These are phyloP conservation scores for Kodamaea jinghongensis DNA, from an alignment of 805 yeast genomes.

Conservation along the genomic window DNA sequence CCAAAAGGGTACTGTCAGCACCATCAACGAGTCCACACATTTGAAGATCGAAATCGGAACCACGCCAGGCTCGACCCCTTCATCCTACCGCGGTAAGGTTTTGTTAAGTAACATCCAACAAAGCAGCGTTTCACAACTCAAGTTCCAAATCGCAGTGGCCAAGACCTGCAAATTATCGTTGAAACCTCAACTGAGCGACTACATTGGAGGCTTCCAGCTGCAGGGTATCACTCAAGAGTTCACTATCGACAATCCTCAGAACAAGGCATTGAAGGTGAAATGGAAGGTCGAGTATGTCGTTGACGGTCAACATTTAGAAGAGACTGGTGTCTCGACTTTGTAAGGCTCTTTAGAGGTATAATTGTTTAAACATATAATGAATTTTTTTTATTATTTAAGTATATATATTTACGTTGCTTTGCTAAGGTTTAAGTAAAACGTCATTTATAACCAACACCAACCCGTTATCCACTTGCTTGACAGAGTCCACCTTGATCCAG, in stretches of 20 bases:
- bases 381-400: not conserved
- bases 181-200: constrained; percentile 59
- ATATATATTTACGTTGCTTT: no score
- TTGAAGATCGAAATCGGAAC: constrained; percentile 50
- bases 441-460: constrained; percentile 37
- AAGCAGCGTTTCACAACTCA: constrained; percentile 47
- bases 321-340: constrained; percentile 51
- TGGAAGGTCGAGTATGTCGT: constrained; percentile 65
- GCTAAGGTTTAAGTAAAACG: constrained; percentile 26
- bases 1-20: constrained; percentile 12
- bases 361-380: no score
- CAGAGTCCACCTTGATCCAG: constrained; percentile 23
- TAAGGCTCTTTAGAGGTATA: not conserved
- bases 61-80: constrained; percentile 31
- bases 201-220: constrained; percentile 45
- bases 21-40: constrained; percentile 43
- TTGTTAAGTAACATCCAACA: constrained; percentile 50
- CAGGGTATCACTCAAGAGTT: constrained; percentile 56
- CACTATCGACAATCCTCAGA: constrained; percentile 30
- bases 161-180: constrained; percentile 55
- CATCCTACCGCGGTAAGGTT: constrained; percentile 42
- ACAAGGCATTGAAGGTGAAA: constrained; percentile 57
- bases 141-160: constrained; percentile 70
- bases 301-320: constrained; percentile 49
- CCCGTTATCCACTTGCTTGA: constrained; percentile 38